A percentile compares a stretch with the other conserved stretches of the same genome.
Conservation (phyloP, 83 land plant genomes). For the Thuja plicata region DNA sequence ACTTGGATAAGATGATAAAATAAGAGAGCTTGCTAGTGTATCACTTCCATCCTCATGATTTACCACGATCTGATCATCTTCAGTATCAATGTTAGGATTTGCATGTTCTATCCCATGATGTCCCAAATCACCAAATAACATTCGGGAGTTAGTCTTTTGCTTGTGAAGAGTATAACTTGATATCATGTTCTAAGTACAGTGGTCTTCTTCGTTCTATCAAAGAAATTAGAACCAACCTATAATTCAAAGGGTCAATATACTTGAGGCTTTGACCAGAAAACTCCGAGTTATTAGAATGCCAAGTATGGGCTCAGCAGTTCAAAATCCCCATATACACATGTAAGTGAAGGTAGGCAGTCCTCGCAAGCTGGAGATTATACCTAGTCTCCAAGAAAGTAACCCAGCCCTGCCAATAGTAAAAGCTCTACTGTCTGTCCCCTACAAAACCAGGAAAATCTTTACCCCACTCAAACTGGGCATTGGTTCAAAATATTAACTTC, state of each 20-base stretch:
- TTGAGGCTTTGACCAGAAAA: conserved; percentile 59
- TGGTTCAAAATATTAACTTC: neutral
- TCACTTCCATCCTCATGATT: too few relatives aligned
- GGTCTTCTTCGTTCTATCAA: conserved; percentile 90
- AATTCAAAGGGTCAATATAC: conserved; percentile 86
- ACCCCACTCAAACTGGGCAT: neutral
- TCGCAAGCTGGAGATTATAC: neutral
- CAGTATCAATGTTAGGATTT: too few relatives aligned
- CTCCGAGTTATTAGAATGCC: neutral
- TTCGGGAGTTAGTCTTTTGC: conserved; percentile 69
- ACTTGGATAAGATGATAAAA: too few relatives aligned
- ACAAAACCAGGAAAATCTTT: neutral
- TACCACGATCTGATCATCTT: too few relatives aligned
- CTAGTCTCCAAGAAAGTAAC: neutral
- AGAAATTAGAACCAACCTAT: conserved; percentile 89
- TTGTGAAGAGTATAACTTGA: conserved; percentile 91
- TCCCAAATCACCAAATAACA: conserved; percentile 94
- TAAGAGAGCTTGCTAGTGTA: too few relatives aligned
- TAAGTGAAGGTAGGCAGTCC: neutral
- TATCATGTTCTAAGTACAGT: conserved; percentile 88
- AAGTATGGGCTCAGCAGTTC: neutral
- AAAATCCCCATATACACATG: neutral
- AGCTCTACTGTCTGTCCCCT: neutral
- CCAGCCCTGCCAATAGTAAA: neutral
- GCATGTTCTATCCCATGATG: conserved; percentile 89